These are phyloP conservation scores for Glycine tomentella DNA, from an alignment of 306 rosid species.

Conservation along the genomic window DNA sequence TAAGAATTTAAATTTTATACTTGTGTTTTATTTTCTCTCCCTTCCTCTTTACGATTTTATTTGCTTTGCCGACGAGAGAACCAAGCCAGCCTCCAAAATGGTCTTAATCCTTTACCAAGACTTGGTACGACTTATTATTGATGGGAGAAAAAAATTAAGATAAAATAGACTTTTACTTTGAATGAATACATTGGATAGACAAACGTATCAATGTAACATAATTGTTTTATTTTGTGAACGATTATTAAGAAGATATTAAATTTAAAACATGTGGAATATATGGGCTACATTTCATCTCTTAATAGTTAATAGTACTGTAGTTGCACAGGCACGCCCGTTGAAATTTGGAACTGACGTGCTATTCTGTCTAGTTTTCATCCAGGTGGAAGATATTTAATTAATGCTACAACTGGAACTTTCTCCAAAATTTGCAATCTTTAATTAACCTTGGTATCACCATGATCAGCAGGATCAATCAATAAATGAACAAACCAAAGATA, in stretches of 20 bases:
- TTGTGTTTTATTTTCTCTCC: background rate
- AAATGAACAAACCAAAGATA: no score
- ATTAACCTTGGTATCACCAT: no score
- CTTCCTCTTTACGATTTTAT: background rate
- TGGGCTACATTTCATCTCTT: background rate
- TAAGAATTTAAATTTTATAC: background rate
- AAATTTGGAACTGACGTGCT: constrained; percentile 12
- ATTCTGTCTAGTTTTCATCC: no score
- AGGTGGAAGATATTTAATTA: no score
- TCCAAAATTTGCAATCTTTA: no score
- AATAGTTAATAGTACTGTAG: background rate
- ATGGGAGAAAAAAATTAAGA: background rate
- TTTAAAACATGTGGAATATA: background rate
- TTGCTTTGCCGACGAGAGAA: background rate
- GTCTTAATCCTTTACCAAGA: background rate
- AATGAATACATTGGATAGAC: background rate
- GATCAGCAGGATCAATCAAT: no score
- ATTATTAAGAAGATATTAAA: background rate
- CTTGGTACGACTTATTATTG: background rate
- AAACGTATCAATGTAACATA: background rate
- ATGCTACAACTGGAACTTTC: no score
- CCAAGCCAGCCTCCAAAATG: background rate
- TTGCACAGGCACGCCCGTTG: constrained; percentile 37
- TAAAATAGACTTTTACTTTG: background rate
- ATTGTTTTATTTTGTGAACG: background rate